Base-by-base conservation (phyloP, 2,329 filamentous ascomycete species). In the Aspergillus flavus region DNA sequence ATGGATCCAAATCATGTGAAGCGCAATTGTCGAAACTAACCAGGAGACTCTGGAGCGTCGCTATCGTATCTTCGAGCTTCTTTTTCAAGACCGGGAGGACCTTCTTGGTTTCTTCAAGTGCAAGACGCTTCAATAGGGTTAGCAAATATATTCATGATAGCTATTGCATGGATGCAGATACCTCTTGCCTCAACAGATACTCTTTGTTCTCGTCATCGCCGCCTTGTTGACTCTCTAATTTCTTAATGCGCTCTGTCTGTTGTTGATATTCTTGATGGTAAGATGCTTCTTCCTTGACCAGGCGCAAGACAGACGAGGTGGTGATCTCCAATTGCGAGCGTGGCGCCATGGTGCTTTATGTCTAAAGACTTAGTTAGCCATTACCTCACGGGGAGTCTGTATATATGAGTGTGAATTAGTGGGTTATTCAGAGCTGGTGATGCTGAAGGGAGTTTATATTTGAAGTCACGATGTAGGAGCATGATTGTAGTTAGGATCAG, bases 211-310 rank as follows among this genome's bases (percentile, higher is more conserved):
- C 89, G 69, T 94, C 92, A 10, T 89, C 87, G 65, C 91, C 91
- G 59, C 86, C 83, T 36, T 87, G 76, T 70, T 91, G 87, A 52
- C 84, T 82, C 76, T 89, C 84, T 21, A 96, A 84, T 75, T 88
- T 87, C 76, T 86, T 81, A 67, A 96, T 86, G 61, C 91, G 87
- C 65, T 86, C 85, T 71, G 91, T 85, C 76, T 98, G 94, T 68
- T 89, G 84, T 67, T 86, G 82, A 23, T 94, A 85, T 78, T 99
- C 95, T 75, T 91, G 91, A 83, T 94, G 91, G 81, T 99, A 98
- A 72, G 90, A 94, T 45, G 86, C 83, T 78, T 97, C 92, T 79
- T 99, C 95, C 79, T 96, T 97, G 69, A 97, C 87, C 55, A 98
- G 87, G 63, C 95, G 92, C 71, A 86, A 84, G 69, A 98, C 87